A percentile compares a stretch with the other conserved stretches of the same genome.
These are phyloP conservation scores for Penicillium coffeae DNA, from an alignment of 495 filamentous ascomycete genomes.

Conservation along the genomic window DNA sequence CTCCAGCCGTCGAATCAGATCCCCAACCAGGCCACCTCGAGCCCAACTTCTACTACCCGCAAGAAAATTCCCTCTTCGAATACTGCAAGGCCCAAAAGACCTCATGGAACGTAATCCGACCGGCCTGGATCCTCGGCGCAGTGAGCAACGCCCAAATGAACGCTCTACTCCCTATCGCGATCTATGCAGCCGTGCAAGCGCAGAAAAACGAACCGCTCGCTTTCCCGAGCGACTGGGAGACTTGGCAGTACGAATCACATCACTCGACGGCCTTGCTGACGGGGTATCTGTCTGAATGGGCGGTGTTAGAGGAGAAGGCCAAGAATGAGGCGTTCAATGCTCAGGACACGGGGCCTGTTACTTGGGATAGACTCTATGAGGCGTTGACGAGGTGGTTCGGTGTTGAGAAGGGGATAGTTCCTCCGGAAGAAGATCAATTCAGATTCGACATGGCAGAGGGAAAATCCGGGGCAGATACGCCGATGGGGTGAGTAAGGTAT, in stretches of 20 bases:
- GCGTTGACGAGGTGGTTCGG: slow-evolving; percentile 42
- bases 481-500: not conserved
- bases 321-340: slow-evolving; percentile 43
- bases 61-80: slow-evolving; percentile 40
- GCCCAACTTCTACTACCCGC: slow-evolving; percentile 52
- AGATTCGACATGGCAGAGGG: not conserved
- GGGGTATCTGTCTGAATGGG: slow-evolving; percentile 47
- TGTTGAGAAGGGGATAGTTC: slow-evolving; percentile 1
- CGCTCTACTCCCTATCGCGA: slow-evolving; percentile 35
- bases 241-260: slow-evolving; percentile 34
- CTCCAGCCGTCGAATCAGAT: slow-evolving; percentile 40
- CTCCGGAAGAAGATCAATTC: not conserved
- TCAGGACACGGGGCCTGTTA: slow-evolving; percentile 33
- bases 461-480: not conserved
- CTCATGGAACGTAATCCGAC: slow-evolving; percentile 37
- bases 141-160: slow-evolving; percentile 46
- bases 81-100: slow-evolving; percentile 29
- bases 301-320: slow-evolving; percentile 29
- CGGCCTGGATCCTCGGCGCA: slow-evolving; percentile 45
- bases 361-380: slow-evolving; percentile 42
- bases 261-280: slow-evolving; percentile 38
- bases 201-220: slow-evolving; percentile 27
- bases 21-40: slow-evolving; percentile 33
- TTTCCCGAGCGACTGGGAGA: slow-evolving; percentile 36
- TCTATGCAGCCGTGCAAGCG: slow-evolving; percentile 41